These are phyloP conservation scores for Amanita rubescens DNA, from an alignment of 768 basidiomycete genomes.

Conservation along the genomic window DNA sequence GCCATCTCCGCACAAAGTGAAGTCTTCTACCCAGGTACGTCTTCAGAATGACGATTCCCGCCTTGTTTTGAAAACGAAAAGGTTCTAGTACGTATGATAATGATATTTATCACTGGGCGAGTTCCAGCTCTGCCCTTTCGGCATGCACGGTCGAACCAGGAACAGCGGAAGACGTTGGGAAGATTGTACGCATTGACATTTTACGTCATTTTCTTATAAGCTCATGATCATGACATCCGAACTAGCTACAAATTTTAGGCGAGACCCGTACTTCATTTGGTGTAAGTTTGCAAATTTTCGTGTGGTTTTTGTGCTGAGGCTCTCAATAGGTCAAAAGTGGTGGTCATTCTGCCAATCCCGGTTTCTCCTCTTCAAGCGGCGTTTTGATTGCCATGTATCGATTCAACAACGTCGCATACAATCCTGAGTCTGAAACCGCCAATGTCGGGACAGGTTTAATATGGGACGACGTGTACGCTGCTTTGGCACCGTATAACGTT, in stretches of 20 bases:
- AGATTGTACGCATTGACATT: not conserved
- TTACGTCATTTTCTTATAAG: too few relatives aligned
- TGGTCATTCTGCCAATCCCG: conserved; percentile 36
- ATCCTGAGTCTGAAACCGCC: conserved; percentile 22
- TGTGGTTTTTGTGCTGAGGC: not conserved
- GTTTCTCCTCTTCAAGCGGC: conserved; percentile 43
- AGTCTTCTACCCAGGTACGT: conserved; percentile 10
- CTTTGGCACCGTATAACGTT: conserved; percentile 30
- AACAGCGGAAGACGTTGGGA: conserved; percentile 2
- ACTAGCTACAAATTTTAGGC: conserved; percentile 1
- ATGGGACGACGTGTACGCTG: conserved; percentile 46
- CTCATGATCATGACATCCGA: not conserved
- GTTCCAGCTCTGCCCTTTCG: not conserved
- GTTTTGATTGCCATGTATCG: conserved; percentile 39
- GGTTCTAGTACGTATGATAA: not conserved
- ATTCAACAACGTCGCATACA: conserved; percentile 30
- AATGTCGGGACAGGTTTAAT: conserved; percentile 27
- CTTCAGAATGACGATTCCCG: conserved; percentile 7
- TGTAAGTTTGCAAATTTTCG: not conserved
- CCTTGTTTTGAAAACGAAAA: not conserved
- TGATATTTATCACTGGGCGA: conserved; percentile 2
- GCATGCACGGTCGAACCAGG: conserved; percentile 5
- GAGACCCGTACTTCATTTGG: not conserved
- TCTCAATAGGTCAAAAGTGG: conserved; percentile 40
- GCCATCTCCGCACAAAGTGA: not conserved